A percentile compares a stretch with the other conserved stretches of the same genome.
These are phyloP conservation scores for Trichoderma sp. DNA, from an alignment of 2,329 filamentous ascomycete species.

Conservation along the genomic window DNA sequence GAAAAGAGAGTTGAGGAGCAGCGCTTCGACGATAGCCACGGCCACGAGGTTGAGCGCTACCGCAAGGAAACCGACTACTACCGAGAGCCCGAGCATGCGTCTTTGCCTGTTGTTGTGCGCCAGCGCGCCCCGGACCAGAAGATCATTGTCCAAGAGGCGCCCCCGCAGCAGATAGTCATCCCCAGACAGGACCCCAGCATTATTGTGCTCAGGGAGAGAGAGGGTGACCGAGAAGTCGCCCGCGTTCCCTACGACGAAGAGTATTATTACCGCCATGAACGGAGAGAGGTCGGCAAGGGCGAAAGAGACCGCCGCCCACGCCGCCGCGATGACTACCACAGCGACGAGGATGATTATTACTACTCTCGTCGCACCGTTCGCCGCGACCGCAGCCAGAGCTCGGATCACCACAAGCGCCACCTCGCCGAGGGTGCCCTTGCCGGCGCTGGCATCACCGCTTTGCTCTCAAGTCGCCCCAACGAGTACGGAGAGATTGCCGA, in stretches of 20 bases:
- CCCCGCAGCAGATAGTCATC: conserved; percentile 50
- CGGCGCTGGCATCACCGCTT: conserved; percentile 59
- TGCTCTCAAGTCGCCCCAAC: conserved; percentile 53
- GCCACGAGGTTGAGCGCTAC: conserved; percentile 55
- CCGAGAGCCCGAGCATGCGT: conserved; percentile 47
- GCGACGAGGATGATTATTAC: conserved; percentile 47
- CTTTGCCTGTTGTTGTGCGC: conserved; percentile 54
- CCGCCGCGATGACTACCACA: conserved; percentile 42
- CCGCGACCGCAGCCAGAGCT: conserved; percentile 49
- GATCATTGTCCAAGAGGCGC: conserved; percentile 59
- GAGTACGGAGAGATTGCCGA: conserved; percentile 48
- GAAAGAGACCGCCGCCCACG: conserved; percentile 38
- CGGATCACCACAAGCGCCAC: conserved; percentile 51
- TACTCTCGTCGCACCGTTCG: conserved; percentile 46
- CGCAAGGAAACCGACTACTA: conserved; percentile 63
- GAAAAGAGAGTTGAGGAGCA: conserved; percentile 54
- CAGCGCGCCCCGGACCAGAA: conserved; percentile 55
- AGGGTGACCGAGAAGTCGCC: conserved; percentile 37
- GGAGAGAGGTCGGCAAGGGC: conserved; percentile 42
- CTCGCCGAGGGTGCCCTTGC: conserved; percentile 63
- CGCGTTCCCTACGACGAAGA: conserved; percentile 43
- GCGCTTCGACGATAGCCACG: conserved; percentile 43
- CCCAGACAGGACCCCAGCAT: conserved; percentile 44
- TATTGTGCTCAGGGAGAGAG: conserved; percentile 44
- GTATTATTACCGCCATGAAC: conserved; percentile 50